Evolutionary conservation across 139 green algal genomes (phyloP).

Genomic region (Trebouxia sp.): DNA sequence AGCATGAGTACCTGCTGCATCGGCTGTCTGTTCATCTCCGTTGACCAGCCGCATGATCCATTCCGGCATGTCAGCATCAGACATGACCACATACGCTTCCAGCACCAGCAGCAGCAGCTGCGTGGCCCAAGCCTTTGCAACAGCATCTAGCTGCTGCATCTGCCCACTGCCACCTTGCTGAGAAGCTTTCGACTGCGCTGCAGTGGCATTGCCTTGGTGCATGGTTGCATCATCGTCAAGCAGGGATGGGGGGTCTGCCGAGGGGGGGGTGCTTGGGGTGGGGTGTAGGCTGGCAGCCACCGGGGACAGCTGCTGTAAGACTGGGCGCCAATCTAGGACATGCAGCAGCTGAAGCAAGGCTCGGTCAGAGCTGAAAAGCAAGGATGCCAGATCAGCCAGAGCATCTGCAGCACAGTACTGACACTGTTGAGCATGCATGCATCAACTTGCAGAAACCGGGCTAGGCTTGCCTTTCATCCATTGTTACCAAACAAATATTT

Average conservation of each 20-base stretch:
- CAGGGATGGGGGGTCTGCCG: background rate
- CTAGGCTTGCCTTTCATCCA: no score
- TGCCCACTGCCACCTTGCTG: background rate
- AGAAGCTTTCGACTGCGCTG: background rate
- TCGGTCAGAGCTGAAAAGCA: constrained; percentile 22
- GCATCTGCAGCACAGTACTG: no score
- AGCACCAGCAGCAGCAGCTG: constrained; percentile 32
- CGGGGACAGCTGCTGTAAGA: constrained; percentile 17
- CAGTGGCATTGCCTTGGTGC: background rate
- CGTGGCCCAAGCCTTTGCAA: constrained; percentile 22
- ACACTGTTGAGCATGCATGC: no score
- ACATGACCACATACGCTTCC: background rate
- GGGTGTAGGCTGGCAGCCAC: background rate
- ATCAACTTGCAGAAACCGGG: no score
- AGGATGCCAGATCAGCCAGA: constrained; percentile 1
- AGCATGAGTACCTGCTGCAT: background rate
- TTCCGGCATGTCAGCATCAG: constrained; percentile 10
- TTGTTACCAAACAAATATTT: no score
- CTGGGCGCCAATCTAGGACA: constrained; percentile 28
- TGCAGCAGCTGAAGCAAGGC: constrained; percentile 28
- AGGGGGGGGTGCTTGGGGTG: background rate
- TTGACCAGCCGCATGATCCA: constrained; percentile 19
- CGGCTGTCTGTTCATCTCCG: background rate
- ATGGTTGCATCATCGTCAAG: background rate
- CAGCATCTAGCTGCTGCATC: background rate